Base-by-base conservation (phyloP, 257 asterid genomes). In the Lycium ferocissimum region DNA sequence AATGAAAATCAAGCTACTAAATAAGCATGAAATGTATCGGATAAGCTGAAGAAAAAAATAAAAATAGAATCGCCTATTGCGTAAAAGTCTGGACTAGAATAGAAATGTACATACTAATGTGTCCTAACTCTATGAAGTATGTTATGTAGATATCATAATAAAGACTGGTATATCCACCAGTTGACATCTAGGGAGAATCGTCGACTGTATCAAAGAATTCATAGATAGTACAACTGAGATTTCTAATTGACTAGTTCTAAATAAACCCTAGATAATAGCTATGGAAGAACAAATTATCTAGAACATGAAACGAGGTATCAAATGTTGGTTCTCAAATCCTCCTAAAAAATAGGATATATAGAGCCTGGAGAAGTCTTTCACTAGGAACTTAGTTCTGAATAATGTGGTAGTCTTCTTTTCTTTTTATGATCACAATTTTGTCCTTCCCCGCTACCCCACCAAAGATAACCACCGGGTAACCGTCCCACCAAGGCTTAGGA, bases 121-220 rank as follows among this genome's bases (percentile, higher is more conserved):
- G 58, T 71, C 17, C 22, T 17, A 43, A 12, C 61, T 75, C 61
- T 75, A 49, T 20, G 43, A 20, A 49, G 6, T 20, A 38, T 75
- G 43, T n/a, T 43, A 43, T 71, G 37, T 18, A 18, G 79, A 71
- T 18, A 8, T 43, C 35, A 71, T n/a, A 5, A 18, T 3, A 69
- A 18, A 9, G 80, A 73, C 6, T 10, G 47, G 80, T 73, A 47
- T 40, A 73, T 47, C 80, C 59, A 71, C 38, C 47, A 73, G 79
- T 11, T 73, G n/a, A 47, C 59, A 49, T 75, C 45, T 49, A 20
- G 38, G 37, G 2, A 73, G 57, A 45, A 73, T 4, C 18, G 3
- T 2, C 20, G 40, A 73, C 5, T 73, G 59, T 73, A 47, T 73
- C 18, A 20, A 73, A 45, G 0, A n/a, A 11, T 47, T 47, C 40